Base-by-base conservation (phyloP, 805 yeast species). In the Saccharomycopsis sp. region DNA sequence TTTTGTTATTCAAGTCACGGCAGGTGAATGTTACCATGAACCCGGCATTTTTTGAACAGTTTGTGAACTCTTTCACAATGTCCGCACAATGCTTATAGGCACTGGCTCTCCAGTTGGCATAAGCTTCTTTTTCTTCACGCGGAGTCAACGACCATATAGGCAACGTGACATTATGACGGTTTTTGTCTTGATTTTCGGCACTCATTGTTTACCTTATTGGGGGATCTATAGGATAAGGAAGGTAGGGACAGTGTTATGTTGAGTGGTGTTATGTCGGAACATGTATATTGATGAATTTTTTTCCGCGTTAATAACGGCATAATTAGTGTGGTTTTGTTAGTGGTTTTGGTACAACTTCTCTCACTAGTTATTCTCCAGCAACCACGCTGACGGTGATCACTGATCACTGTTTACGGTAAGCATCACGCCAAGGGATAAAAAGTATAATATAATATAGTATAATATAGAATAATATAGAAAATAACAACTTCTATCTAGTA, bases 61-160 rank as follows among this genome's bases (percentile, higher is more conserved):
- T 79, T 2, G 86, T 82, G 66, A 84, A 86, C 17, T 77, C 82
- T 59, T 80, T 85, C 38, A 92, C 97, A 53, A 76, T 72, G 19
- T 79, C 85, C 65, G 84, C 89, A 68, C 96, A 88, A 58, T 73
- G 69, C 52, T 80, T 77, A 74, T 87, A 87, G 0, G 93, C 81
- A 66, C 76, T 76, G 59, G 74, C 78, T 69, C 87, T 82, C 85
- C 92, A 83, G 65, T 87, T 80, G 64, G 80, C 83, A 66, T 87
- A 82, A 41, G 86, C 84, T 59, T 83, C 80, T 70, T 83, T 84
- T 67, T 88, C 96, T 68, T 88, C 94, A 62, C 78, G 79, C 14
- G 94, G 93, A 0, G 89, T 80, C 22, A 88, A 73, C 62, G 86
- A 80, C 96, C 96, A 88, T 12, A 80, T 74, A 1, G 96, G 96